phyloP scores from a whole-genome alignment of 2,329 filamentous ascomycete genomes.

The Sordariomycetes sp. region DNA sequence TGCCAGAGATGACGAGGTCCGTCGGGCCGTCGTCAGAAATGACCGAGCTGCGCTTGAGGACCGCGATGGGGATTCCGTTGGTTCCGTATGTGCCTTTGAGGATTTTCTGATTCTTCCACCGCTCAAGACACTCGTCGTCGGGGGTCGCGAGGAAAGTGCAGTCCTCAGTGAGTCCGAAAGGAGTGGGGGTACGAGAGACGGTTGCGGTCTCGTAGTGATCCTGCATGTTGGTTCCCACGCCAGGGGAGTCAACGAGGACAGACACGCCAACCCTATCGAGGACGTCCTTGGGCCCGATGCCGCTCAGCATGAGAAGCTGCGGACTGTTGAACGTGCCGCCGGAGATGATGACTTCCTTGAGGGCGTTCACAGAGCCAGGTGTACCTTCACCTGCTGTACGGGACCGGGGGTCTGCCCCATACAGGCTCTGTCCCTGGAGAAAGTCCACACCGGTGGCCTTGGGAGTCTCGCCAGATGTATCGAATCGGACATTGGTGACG shows the following conservation, averaged over 20 bases:
- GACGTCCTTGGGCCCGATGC: constrained; percentile 20
- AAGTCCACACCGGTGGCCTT: constrained; percentile 22
- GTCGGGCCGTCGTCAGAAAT: constrained; percentile 6
- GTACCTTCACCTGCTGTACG: constrained; percentile 12
- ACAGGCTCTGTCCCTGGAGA: constrained; percentile 25
- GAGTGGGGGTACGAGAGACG: constrained; percentile 26
- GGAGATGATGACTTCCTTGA: constrained; percentile 22
- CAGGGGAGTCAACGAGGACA: constrained; percentile 40
- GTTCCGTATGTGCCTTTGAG: background rate
- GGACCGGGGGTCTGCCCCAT: constrained; percentile 28
- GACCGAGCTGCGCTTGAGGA: constrained; percentile 3
- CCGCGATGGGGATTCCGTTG: constrained; percentile 1
- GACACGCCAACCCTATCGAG: constrained; percentile 28
- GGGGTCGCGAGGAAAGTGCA: background rate
- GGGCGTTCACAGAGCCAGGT: constrained; percentile 12
- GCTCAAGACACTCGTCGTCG: background rate
- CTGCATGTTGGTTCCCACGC: constrained; percentile 45
- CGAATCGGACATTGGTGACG: constrained; percentile 20
- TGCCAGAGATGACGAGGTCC: constrained; percentile 7
- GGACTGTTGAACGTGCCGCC: constrained; percentile 25
- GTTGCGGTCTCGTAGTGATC: constrained; percentile 27
- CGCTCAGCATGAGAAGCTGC: constrained; percentile 23
- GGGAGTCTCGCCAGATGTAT: constrained; percentile 11
- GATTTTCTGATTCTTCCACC: background rate
- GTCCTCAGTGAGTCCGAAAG: background rate